Evolutionary conservation across 345 rosid species (phyloP).

Genomic region (Passiflora organensis): DNA sequence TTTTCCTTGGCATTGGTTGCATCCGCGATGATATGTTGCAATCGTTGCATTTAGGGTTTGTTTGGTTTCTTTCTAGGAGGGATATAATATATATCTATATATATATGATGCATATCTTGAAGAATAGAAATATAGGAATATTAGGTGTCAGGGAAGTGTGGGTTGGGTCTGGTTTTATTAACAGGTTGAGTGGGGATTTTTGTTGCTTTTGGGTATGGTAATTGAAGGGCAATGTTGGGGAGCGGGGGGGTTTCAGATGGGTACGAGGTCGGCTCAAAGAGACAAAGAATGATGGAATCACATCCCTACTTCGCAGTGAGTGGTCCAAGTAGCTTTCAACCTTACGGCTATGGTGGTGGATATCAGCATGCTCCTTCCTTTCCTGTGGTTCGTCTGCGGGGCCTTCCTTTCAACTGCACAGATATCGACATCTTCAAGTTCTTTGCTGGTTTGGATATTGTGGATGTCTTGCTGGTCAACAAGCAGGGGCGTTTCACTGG

Average conservation of each 20-base stretch:
- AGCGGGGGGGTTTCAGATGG: constrained; percentile 95
- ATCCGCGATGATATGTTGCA: background rate
- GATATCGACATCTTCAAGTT: constrained; percentile 87
- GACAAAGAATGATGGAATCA: constrained; percentile 99
- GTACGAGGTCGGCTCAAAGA: constrained; percentile 99
- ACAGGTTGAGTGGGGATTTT: constrained; percentile 88
- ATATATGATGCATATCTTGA: background rate
- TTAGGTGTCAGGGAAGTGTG: constrained; percentile 33
- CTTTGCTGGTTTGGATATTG: constrained; percentile 87
- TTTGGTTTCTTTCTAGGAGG: constrained; percentile 1
- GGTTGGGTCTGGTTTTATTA: constrained; percentile 85
- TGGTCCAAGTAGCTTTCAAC: constrained; percentile 51
- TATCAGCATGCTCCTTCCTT: constrained; percentile 54
- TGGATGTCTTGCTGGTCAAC: constrained; percentile 74
- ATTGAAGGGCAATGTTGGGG: constrained; percentile 97
- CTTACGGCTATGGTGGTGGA: constrained; percentile 50
- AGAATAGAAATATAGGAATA: constrained; percentile 4
- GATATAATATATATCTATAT: no score
- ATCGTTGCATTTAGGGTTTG: constrained; percentile 2
- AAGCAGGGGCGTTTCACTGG: constrained; percentile 80
- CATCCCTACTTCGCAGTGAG: constrained; percentile 99
- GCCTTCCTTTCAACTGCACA: constrained; percentile 89
- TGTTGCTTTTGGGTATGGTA: constrained; percentile 63
- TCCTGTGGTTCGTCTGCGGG: constrained; percentile 90
- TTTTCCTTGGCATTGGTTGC: background rate